Conservation (phyloP, 2,329 filamentous ascomycete species). For the Acarospora socialis region DNA sequence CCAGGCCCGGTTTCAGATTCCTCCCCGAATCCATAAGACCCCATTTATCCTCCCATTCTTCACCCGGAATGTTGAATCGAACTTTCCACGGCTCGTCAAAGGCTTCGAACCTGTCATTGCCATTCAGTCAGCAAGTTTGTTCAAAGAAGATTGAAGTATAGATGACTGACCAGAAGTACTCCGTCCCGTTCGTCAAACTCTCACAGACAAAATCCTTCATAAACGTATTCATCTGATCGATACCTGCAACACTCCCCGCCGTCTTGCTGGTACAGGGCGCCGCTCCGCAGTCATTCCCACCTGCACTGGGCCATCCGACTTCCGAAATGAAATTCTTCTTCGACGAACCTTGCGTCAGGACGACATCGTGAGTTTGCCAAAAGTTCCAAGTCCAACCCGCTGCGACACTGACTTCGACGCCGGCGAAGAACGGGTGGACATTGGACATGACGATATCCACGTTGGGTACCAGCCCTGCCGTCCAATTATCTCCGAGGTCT, state of each 20-base stretch:
- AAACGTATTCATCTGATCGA: slow-evolving; percentile 72
- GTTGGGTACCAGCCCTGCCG: slow-evolving; percentile 46
- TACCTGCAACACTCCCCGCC: slow-evolving; percentile 59
- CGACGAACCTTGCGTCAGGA: slow-evolving; percentile 43
- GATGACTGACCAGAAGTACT: slow-evolving; percentile 70
- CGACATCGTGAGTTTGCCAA: slow-evolving; percentile 57
- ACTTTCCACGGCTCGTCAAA: slow-evolving; percentile 93
- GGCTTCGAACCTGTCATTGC: slow-evolving; percentile 55
- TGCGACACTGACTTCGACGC: slow-evolving; percentile 52
- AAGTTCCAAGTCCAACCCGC: slow-evolving; percentile 72
- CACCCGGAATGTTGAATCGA: slow-evolving; percentile 48
- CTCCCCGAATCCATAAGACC: slow-evolving; percentile 76
- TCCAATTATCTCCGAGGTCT: slow-evolving; percentile 84
- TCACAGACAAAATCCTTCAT: slow-evolving; percentile 76
- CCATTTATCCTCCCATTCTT: slow-evolving; percentile 94
- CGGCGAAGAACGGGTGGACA: slow-evolving; percentile 90
- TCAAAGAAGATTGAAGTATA: slow-evolving; percentile 11
- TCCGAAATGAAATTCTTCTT: slow-evolving; percentile 76
- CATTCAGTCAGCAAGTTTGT: slow-evolving; percentile 4
- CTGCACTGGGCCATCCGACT: slow-evolving; percentile 77
- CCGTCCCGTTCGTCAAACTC: slow-evolving; percentile 64
- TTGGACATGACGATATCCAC: slow-evolving; percentile 93
- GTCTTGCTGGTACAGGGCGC: slow-evolving; percentile 42
- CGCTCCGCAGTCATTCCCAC: slow-evolving; percentile 62
- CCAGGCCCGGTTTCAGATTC: slow-evolving; percentile 68